phyloP scores from a whole-genome alignment of 352 stramenopile genomes.

The Pythium dissotocum region DNA sequence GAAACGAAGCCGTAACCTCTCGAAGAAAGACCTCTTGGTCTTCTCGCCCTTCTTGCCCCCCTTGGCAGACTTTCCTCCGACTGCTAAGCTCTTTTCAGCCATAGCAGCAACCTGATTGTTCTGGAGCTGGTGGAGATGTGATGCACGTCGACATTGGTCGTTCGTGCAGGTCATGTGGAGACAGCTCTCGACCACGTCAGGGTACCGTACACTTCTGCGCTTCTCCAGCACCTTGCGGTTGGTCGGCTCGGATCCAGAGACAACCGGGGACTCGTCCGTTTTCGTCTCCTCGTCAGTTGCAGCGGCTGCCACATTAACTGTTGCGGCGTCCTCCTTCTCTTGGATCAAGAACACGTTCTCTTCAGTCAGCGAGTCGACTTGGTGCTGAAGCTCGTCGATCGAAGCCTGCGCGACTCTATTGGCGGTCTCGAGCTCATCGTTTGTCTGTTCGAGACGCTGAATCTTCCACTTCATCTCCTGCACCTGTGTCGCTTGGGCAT shows the following conservation, averaged over 20 bases:
- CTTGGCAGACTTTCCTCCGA: constrained; percentile 17
- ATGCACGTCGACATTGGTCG: constrained; percentile 26
- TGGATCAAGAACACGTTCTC: constrained; percentile 71
- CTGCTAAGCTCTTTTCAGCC: constrained; percentile 5
- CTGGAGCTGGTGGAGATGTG: not conserved
- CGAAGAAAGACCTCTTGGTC: constrained; percentile 37
- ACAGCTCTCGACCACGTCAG: constrained; percentile 69
- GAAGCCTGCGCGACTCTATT: constrained; percentile 59
- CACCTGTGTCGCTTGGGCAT: constrained; percentile 36
- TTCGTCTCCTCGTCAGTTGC: not conserved
- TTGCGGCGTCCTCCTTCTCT: constrained; percentile 52
- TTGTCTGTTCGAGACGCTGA: constrained; percentile 66
- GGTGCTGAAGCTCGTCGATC: constrained; percentile 63
- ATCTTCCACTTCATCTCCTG: constrained; percentile 66
- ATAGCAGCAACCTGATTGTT: not conserved
- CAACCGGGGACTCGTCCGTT: not conserved
- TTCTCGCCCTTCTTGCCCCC: constrained; percentile 27
- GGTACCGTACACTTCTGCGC: constrained; percentile 34
- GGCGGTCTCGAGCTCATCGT: constrained; percentile 70
- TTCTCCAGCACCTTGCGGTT: constrained; percentile 4
- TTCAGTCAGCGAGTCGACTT: constrained; percentile 52
- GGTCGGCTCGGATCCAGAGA: not conserved
- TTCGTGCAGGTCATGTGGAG: constrained; percentile 67
- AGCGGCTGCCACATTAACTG: constrained; percentile 7
- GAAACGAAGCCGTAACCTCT: constrained; percentile 43